phyloP scores from a whole-genome alignment of 2,329 filamentous ascomycete species.

The Xylariaceae sp. region DNA sequence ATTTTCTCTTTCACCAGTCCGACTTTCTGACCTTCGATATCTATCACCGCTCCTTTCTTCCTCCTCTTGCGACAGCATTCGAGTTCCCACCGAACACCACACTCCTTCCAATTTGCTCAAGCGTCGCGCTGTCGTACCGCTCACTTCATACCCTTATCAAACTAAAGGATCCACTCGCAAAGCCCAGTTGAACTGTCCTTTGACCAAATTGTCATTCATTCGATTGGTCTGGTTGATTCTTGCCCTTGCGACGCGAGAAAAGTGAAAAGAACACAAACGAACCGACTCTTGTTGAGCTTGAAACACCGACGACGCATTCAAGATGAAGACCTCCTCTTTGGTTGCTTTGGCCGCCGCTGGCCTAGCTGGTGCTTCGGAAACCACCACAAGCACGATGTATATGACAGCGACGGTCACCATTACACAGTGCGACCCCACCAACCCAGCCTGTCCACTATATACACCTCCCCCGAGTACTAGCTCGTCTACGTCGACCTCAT shows the following conservation, averaged over 20 bases:
- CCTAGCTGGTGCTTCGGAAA: conserved; percentile 26
- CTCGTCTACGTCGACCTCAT: conserved; percentile 9
- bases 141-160: conserved; percentile 18
- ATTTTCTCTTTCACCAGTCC: conserved; percentile 2
- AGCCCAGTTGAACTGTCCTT: background rate
- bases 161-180: background rate
- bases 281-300: background rate
- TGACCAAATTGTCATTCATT: background rate
- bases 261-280: background rate
- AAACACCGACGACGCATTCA: conserved; percentile 13
- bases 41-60: conserved; percentile 11
- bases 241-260: no score
- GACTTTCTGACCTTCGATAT: conserved; percentile 2
- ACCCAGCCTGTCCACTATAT: conserved; percentile 29
- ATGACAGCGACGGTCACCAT: conserved; percentile 28
- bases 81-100: conserved; percentile 9
- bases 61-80: conserved; percentile 6
- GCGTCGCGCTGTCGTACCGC: conserved; percentile 15
- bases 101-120: conserved; percentile 17
- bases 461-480: conserved; percentile 20
- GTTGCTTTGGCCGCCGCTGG: conserved; percentile 26
- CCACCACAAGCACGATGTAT: conserved; percentile 26
- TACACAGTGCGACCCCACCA: conserved; percentile 26
- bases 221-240: no score
- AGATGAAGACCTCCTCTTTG: conserved; percentile 27